phyloP scores from a whole-genome alignment of 768 basidiomycete species.

The Lactarius indigo region DNA sequence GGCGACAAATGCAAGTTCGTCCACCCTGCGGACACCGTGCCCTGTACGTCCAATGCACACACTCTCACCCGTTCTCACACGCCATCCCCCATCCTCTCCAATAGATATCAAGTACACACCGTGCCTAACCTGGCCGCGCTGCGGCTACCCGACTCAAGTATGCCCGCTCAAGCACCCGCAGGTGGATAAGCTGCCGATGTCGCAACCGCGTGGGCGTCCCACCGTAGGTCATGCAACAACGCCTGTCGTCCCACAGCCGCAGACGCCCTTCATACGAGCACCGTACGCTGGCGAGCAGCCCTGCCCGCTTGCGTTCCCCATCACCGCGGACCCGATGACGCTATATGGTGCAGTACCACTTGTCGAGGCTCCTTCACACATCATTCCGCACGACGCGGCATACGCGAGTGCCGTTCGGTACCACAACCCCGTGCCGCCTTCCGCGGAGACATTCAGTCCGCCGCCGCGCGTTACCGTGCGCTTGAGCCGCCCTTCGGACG shows the following conservation, averaged over 20 bases:
- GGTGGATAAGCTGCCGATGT: background rate
- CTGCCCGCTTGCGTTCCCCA: background rate
- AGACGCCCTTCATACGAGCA: background rate
- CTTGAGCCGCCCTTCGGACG: slow-evolving; percentile 3
- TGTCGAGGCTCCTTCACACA: background rate
- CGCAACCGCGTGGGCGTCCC: background rate
- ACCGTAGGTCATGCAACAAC: too few species aligned
- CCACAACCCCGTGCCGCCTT: slow-evolving; percentile 1
- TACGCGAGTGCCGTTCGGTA: slow-evolving; percentile 10
- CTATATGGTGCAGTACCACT: background rate
- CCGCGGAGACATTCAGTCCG: slow-evolving; percentile 2
- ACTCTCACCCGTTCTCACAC: background rate
- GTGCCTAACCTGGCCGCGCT: slow-evolving; percentile 14
- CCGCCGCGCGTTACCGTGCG: slow-evolving; percentile 3
- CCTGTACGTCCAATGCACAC: background rate
- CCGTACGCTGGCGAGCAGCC: background rate
- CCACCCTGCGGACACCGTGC: slow-evolving; percentile 3
- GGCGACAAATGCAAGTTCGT: background rate
- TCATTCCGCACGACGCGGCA: slow-evolving; percentile 15
- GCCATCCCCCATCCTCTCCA: background rate
- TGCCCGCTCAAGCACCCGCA: slow-evolving; percentile 17
- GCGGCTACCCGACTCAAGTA: background rate
- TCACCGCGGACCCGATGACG: background rate
- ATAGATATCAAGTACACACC: slow-evolving; percentile 17
- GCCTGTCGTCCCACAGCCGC: background rate